Base-by-base conservation (phyloP, 805 yeast genomes). In the Saccharomyces eubayanus region DNA sequence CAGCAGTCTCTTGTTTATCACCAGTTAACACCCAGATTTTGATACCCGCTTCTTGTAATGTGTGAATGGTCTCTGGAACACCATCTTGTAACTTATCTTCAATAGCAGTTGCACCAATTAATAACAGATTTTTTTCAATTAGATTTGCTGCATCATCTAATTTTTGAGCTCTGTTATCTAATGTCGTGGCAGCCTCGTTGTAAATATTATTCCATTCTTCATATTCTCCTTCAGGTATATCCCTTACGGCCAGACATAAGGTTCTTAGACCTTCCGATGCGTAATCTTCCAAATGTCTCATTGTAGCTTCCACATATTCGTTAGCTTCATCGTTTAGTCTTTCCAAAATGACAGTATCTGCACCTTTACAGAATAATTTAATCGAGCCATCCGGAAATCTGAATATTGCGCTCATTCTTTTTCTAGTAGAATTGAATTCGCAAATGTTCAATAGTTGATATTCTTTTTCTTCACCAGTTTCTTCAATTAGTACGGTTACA, bases 1-100 rank as follows among this genome's bases (percentile, higher is more conserved):
- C 87, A 0, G 99, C 99, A 12, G 99, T 94, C 69, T 94, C 99
- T 69, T 95, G 99, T 69, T 97, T 81, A 67, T 94, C 99, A 62
- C 99, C 99, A 2, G 99, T 94, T 50, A 94, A 75, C 27, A 94
- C 97, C 99, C 99, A 94, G 16, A 94, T 82, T 68, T 90, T 92
- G 59, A 95, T 91, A 14, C 98, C 98, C 0, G 99, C 99, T 53
- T 87, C 89, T 68, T 95, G 99, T 53, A 94, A 77, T 5, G 96
- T 87, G 59, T 89, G 94, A 56, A 94, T 95, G 0, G 99, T 90
- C 60, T 94, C 99, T 1, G 99, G 98, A 21, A 94, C 99, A 45
- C 97, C 99, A 54, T 92, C 98, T 73, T 94, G 99, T 49, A 94
- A 75, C 66, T 94, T 92, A 69, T 94, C 99, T 69, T 94, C 99